These are phyloP conservation scores for Ceriops decandra DNA, from an alignment of 345 rosid genomes.

Conservation along the genomic window DNA sequence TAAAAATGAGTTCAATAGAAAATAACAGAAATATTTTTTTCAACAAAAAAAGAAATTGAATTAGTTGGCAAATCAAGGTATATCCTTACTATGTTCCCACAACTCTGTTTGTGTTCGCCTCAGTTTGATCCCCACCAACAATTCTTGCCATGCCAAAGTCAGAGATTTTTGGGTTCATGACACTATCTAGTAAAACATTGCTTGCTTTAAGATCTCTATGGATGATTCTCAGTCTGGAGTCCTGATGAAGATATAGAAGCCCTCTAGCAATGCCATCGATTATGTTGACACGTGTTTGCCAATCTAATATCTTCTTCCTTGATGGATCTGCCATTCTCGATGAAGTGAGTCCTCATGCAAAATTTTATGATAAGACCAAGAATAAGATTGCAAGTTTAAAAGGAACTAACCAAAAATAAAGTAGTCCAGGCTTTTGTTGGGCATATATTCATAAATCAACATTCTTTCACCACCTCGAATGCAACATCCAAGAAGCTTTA, in stretches of 20 bases:
- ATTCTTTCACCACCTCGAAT: constrained; percentile 28
- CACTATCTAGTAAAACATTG: constrained; percentile 16
- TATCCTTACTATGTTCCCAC: constrained; percentile 22
- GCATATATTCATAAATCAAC: constrained; percentile 36
- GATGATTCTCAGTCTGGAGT: constrained; percentile 42
- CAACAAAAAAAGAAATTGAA: background rate
- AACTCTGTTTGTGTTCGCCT: constrained; percentile 19
- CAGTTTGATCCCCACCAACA: constrained; percentile 15
- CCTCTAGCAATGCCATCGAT: constrained; percentile 46
- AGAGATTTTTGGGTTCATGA: constrained; percentile 24
- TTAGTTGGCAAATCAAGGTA: background rate
- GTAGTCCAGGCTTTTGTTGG: constrained; percentile 36
- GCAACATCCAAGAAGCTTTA: constrained; percentile 38
- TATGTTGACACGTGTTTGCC: constrained; percentile 28
- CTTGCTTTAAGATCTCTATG: constrained; percentile 38
- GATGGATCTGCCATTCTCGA: constrained; percentile 24
- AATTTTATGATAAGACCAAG: no score
- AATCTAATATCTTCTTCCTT: constrained; percentile 21
- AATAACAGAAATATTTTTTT: no score
- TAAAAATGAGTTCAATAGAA: background rate
- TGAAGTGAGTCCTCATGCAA: background rate
- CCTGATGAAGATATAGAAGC: constrained; percentile 49
- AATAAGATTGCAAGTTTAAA: background rate
- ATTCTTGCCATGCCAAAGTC: constrained; percentile 22
- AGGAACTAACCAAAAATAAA: constrained; percentile 28